Evolutionary conservation across 768 basidiomycete genomes (phyloP).

Genomic region (Rhizopogon vulgaris): DNA sequence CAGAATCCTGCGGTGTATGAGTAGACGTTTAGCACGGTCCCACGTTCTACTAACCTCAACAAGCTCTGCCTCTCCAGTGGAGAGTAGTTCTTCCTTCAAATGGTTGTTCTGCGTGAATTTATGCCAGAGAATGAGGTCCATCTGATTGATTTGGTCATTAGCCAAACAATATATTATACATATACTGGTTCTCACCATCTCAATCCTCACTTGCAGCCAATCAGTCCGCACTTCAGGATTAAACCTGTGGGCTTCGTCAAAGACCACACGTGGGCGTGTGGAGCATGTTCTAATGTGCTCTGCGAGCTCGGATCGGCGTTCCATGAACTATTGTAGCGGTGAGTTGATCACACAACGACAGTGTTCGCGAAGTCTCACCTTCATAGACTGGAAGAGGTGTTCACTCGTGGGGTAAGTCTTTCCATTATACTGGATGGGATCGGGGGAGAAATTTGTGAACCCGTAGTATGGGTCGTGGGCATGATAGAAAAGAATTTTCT

Average conservation of each 20-base stretch:
- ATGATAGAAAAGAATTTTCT: conserved; percentile 27
- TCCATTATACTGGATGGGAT: conserved; percentile 33
- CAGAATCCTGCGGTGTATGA: background rate
- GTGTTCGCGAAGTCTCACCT: conserved; percentile 18
- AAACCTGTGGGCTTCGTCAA: conserved; percentile 29
- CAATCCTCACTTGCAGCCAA: conserved; percentile 27
- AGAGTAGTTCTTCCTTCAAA: conserved; percentile 29
- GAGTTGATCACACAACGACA: background rate
- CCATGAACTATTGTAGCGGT: conserved; percentile 19
- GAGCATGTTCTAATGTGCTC: conserved; percentile 31
- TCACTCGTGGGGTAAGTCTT: conserved; percentile 40
- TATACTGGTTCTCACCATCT: conserved; percentile 20
- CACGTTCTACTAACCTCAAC: conserved; percentile 27
- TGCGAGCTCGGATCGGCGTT: conserved; percentile 28
- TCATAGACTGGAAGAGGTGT: conserved; percentile 43
- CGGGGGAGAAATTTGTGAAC: conserved; percentile 40
- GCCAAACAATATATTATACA: background rate
- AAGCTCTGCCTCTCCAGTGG: conserved; percentile 32
- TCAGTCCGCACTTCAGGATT: conserved; percentile 30
- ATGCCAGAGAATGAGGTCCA: conserved; percentile 33
- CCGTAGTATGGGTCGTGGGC: conserved; percentile 29
- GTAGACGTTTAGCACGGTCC: conserved; percentile 4
- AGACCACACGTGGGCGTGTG: conserved; percentile 24
- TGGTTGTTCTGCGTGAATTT: conserved; percentile 37
- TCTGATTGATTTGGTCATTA: conserved; percentile 12